A percentile compares a stretch with the other conserved stretches of the same genome.
Conservation (phyloP, 225 moss, liverwort and hornwort genomes). For the Takakia lepidozioides region DNA sequence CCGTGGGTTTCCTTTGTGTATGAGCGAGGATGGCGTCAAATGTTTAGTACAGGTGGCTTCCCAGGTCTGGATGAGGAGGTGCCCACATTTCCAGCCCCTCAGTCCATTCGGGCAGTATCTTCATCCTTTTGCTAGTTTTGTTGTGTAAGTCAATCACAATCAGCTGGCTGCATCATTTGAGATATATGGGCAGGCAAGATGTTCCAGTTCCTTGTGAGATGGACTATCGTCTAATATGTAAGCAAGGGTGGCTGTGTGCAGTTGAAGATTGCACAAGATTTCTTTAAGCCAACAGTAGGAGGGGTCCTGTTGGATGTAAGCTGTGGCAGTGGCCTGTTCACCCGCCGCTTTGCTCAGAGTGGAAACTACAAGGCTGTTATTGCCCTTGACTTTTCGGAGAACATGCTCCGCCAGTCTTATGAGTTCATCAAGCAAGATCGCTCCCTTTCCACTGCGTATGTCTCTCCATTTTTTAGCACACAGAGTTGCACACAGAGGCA, state of each 20-base stretch:
- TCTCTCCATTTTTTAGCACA: too few relatives aligned
- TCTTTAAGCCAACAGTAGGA: conserved; percentile 50
- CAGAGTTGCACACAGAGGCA: too few relatives aligned
- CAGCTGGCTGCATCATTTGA: too few relatives aligned
- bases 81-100: too few relatives aligned
- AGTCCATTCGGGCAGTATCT: too few relatives aligned
- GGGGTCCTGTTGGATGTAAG: conserved; percentile 68
- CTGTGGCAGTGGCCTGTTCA: conserved; percentile 81
- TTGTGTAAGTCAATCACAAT: too few relatives aligned
- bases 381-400: conserved; percentile 75
- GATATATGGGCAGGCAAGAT: too few relatives aligned
- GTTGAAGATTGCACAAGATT: conserved; percentile 66
- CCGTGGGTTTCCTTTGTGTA: conserved; percentile 77
- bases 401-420: conserved; percentile 63
- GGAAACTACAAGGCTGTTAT: conserved; percentile 50
- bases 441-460: conserved; percentile 35
- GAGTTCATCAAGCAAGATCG: conserved; percentile 54
- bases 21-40: conserved; percentile 87
- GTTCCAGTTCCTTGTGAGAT: too few relatives aligned
- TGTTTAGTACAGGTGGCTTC: conserved; percentile 48
- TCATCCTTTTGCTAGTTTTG: too few relatives aligned
- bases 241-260: conserved; percentile 15
- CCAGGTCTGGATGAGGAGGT: conserved; percentile 93
- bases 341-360: conserved; percentile 54
- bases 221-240: too few relatives aligned